A percentile compares a stretch with the other conserved stretches of the same genome.
phyloP scores from a whole-genome alignment of 139 green algal genomes.

The Ulvella scutata region DNA sequence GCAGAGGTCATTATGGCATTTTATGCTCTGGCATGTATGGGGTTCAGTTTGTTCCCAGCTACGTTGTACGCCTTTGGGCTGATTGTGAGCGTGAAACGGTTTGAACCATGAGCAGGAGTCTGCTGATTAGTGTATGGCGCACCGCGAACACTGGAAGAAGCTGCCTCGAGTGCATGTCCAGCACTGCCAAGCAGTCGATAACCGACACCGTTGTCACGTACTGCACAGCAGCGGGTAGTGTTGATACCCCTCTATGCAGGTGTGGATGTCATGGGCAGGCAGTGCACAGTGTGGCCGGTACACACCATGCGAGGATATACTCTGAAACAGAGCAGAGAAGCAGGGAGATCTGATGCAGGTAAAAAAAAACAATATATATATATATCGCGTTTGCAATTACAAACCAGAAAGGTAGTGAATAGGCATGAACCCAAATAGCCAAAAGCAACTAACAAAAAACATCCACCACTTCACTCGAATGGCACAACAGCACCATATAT shows the following conservation, averaged over 20 bases:
- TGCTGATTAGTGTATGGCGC: background rate
- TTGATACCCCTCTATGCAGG: too few species aligned
- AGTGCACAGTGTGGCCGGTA: too few species aligned
- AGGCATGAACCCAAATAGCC: too few species aligned
- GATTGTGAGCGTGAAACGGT: too few species aligned
- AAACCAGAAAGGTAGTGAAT: background rate
- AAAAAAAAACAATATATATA: background rate
- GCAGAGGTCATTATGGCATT: too few species aligned
- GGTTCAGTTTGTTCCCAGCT: too few species aligned
- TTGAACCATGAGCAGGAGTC: background rate
- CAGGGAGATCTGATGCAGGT: background rate
- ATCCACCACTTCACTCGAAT: too few species aligned
- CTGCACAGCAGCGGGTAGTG: background rate
- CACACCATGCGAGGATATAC: background rate
- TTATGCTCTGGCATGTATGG: too few species aligned
- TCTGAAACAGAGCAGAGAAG: background rate
- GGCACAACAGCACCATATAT: too few species aligned
- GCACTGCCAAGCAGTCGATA: background rate
- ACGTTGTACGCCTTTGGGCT: too few species aligned
- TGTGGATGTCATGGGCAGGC: too few species aligned
- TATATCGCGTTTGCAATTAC: background rate
- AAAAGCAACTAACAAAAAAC: too few species aligned
- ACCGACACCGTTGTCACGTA: background rate
- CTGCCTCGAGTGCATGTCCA: background rate
- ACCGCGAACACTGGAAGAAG: background rate